Evolutionary conservation across 768 basidiomycete genomes (phyloP).

Genomic region (Pulveroboletus sp.): DNA sequence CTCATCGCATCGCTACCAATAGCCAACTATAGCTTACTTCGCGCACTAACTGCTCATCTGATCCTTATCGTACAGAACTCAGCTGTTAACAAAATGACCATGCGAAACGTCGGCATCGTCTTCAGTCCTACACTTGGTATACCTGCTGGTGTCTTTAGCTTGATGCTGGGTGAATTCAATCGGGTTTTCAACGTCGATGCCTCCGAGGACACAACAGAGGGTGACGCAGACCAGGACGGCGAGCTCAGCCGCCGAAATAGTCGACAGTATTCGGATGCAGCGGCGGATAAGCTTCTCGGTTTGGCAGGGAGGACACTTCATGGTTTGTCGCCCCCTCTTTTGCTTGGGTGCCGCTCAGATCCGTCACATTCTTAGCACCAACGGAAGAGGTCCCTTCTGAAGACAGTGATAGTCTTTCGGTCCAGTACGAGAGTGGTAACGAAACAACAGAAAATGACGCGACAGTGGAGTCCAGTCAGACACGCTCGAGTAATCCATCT

Average conservation of each 20-base stretch:
- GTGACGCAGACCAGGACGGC: constrained; percentile 26
- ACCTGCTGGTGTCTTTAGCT: constrained; percentile 93
- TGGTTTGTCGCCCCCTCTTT: constrained; percentile 41
- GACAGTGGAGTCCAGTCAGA: constrained; percentile 39
- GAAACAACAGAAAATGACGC: constrained; percentile 62
- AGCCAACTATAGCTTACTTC: constrained; percentile 89
- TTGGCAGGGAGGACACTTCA: constrained; percentile 62
- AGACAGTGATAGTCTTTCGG: constrained; percentile 63
- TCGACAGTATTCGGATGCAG: constrained; percentile 75
- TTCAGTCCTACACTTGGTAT: constrained; percentile 97
- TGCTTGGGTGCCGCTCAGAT: constrained; percentile 1
- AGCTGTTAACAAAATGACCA: constrained; percentile 92
- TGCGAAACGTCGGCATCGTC: constrained; percentile 97
- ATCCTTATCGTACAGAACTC: constrained; percentile 94
- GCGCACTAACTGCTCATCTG: constrained; percentile 91
- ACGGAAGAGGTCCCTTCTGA: constrained; percentile 62
- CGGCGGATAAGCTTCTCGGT: constrained; percentile 79
- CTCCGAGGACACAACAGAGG: constrained; percentile 22
- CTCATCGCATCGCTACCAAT: constrained; percentile 86
- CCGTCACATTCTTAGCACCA: constrained; percentile 28
- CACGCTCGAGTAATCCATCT: constrained; percentile 38
- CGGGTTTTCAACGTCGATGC: constrained; percentile 83
- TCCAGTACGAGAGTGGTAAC: constrained; percentile 70
- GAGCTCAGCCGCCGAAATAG: constrained; percentile 69
- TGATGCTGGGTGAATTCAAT: constrained; percentile 92